These are phyloP conservation scores for Fusarium miscanthi DNA, from an alignment of 2,329 filamentous ascomycete species.

Conservation along the genomic window DNA sequence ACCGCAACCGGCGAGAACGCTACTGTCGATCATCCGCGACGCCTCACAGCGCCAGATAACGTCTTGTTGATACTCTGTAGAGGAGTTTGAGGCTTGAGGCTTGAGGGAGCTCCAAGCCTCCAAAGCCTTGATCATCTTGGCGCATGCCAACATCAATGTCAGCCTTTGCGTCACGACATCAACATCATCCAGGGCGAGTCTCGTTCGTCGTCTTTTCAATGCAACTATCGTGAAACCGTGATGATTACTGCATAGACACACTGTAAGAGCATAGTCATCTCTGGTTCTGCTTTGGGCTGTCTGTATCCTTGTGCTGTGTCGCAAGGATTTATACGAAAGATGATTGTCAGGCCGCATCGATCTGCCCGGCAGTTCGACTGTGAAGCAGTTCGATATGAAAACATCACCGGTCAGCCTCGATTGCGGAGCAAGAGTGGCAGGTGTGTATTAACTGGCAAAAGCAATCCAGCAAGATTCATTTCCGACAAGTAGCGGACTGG, in stretches of 20 bases:
- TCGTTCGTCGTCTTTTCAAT: not conserved
- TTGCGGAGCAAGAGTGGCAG: not conserved
- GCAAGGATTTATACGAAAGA: slow-evolving; percentile 10
- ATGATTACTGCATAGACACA: not conserved
- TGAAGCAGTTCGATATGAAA: not conserved
- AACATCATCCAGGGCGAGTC: not conserved
- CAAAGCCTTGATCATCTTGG: slow-evolving; percentile 23
- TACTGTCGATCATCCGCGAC: slow-evolving; percentile 47
- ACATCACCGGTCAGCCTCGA: slow-evolving; percentile 1
- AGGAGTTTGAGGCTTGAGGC: not conserved
- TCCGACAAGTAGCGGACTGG: slow-evolving; percentile 33
- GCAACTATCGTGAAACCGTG: slow-evolving; percentile 3
- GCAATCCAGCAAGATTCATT: slow-evolving; percentile 40
- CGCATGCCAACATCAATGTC: slow-evolving; percentile 24
- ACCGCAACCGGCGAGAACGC: slow-evolving; percentile 36
- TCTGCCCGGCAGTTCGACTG: slow-evolving; percentile 24
- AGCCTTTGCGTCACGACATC: not conserved
- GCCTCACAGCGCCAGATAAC: slow-evolving; percentile 25
- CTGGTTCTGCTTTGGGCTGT: not conserved
- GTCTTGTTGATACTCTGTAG: slow-evolving; percentile 3
- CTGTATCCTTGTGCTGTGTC: slow-evolving; percentile 22
- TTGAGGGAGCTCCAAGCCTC: slow-evolving; percentile 9
- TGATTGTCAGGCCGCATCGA: slow-evolving; percentile 19
- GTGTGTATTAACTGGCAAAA: slow-evolving; percentile 28
- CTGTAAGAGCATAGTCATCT: not conserved